A percentile compares a stretch with the other conserved stretches of the same genome.
These are phyloP conservation scores for Aspergillus sp. DNA, from an alignment of 2,329 filamentous ascomycete genomes.

Conservation along the genomic window DNA sequence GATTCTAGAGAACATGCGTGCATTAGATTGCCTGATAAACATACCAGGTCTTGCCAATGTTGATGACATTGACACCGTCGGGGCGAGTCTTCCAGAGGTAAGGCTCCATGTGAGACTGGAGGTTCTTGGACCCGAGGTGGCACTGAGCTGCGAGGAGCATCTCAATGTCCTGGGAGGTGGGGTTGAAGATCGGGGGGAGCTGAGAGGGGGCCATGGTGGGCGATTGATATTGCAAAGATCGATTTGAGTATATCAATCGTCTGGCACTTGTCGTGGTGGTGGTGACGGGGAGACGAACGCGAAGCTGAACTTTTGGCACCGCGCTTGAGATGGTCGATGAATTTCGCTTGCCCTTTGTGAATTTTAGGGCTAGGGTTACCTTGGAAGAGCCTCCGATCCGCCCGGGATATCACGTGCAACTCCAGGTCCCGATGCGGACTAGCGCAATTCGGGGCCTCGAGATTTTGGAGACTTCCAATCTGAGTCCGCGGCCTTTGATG, in stretches of 20 bases:
- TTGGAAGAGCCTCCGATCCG: conserved; percentile 13
- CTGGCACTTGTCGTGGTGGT: conserved; percentile 47
- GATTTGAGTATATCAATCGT: conserved; percentile 48
- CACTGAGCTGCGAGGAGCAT: conserved; percentile 96
- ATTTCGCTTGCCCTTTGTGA: conserved; percentile 45
- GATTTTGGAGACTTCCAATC: conserved; percentile 32
- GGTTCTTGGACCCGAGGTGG: conserved; percentile 98
- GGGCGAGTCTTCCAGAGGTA: conserved; percentile 99
- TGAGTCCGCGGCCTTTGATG: conserved; percentile 4
- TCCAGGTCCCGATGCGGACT: conserved; percentile 17
- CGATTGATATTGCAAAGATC: conserved; percentile 50
- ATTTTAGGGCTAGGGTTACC: conserved; percentile 42
- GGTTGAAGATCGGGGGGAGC: conserved; percentile 93
- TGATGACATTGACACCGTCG: conserved; percentile 97
- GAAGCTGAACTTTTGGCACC: conserved; percentile 30
- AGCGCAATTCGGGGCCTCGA: conserved; percentile 30
- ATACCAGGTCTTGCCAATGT: conserved; percentile 99
- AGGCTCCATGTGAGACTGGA: conserved; percentile 99
- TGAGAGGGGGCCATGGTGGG: conserved; percentile 93
- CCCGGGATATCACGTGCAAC: conserved; percentile 23
- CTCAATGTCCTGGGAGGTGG: conserved; percentile 98
- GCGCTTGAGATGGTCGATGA: conserved; percentile 28
- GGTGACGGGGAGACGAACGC: conserved; percentile 35
- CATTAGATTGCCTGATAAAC: conserved; percentile 33
- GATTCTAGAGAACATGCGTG: background rate